Evolutionary conservation across 1,139 yeast genomes (phyloP).

Genomic region (Casaregolazyma suthepensis): DNA sequence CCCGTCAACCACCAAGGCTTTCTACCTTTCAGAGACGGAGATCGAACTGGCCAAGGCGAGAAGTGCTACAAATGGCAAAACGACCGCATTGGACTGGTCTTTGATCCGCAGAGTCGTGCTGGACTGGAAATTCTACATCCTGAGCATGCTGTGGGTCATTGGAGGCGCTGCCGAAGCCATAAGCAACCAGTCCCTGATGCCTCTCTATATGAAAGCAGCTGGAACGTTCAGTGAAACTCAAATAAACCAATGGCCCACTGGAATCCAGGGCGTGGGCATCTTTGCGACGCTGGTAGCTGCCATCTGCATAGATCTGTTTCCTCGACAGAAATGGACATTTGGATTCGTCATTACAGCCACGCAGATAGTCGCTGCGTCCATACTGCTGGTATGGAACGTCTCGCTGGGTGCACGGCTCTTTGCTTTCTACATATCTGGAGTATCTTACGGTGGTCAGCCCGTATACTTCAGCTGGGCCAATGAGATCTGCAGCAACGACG

Average conservation of each 20-base stretch:
- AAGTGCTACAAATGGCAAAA: neutral
- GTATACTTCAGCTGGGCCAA: slow-evolving; percentile 10
- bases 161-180: slow-evolving; percentile 4
- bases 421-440: slow-evolving; percentile 5
- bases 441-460: slow-evolving; percentile 5
- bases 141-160: slow-evolving; percentile 5
- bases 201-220: slow-evolving; percentile 7
- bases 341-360: neutral
- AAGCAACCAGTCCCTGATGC: slow-evolving; percentile 4
- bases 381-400: slow-evolving; percentile 8
- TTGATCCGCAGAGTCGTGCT: neutral
- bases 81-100: neutral
- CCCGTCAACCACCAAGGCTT: slow-evolving; percentile 35
- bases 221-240: slow-evolving; percentile 6
- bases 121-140: slow-evolving; percentile 8
- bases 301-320: slow-evolving; percentile 2
- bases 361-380: slow-evolving; percentile 3
- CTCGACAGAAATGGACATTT: slow-evolving; percentile 1
- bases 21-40: slow-evolving; percentile 16
- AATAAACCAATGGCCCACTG: slow-evolving; percentile 9
- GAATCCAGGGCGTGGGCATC: slow-evolving; percentile 6
- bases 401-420: slow-evolving; percentile 4
- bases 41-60: slow-evolving; percentile 11
- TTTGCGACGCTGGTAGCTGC: slow-evolving; percentile 6
- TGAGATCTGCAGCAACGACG: slow-evolving; percentile 9